These are phyloP conservation scores for Agrocybe pediades DNA, from an alignment of 768 basidiomycete species.

Conservation along the genomic window DNA sequence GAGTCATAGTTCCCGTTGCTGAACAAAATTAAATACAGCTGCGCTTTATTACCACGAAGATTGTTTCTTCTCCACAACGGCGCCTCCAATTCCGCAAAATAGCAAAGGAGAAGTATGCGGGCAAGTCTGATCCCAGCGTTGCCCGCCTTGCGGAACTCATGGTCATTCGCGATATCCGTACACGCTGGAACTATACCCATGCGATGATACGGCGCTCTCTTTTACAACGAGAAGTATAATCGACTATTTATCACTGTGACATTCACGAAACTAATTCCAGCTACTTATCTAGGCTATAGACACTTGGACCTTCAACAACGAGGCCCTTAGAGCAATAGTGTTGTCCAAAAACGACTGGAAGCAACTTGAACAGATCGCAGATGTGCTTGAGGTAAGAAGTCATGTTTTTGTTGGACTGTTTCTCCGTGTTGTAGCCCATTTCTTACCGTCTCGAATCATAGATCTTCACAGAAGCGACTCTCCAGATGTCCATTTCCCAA, in stretches of 20 bases:
- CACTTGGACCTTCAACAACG: slow-evolving; percentile 11
- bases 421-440: no score
- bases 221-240: slow-evolving; percentile 22
- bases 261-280: slow-evolving; percentile 15
- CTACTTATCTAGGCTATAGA: background rate
- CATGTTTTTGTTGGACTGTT: background rate
- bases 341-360: slow-evolving; percentile 21
- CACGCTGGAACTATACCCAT: slow-evolving; percentile 36
- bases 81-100: slow-evolving; percentile 21
- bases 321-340: slow-evolving; percentile 15
- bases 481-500: slow-evolving; percentile 23
- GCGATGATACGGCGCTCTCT: slow-evolving; percentile 30
- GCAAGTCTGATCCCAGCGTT: background rate
- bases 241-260: background rate
- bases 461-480: slow-evolving; percentile 31
- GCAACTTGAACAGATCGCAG: slow-evolving; percentile 13
- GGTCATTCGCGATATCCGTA: slow-evolving; percentile 32
- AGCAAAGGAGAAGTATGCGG: slow-evolving; percentile 10
- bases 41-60: slow-evolving; percentile 28
- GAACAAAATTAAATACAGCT: slow-evolving; percentile 30
- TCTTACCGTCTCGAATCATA: slow-evolving; percentile 3
- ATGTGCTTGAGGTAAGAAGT: slow-evolving; percentile 20
- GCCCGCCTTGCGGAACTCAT: slow-evolving; percentile 15
- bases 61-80: slow-evolving; percentile 30
- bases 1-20: slow-evolving; percentile 3